Evolutionary conservation across 768 basidiomycete genomes (phyloP), one percentile per base, ranked within the genome.

Genomic region (Lentinula detonsa): DNA sequence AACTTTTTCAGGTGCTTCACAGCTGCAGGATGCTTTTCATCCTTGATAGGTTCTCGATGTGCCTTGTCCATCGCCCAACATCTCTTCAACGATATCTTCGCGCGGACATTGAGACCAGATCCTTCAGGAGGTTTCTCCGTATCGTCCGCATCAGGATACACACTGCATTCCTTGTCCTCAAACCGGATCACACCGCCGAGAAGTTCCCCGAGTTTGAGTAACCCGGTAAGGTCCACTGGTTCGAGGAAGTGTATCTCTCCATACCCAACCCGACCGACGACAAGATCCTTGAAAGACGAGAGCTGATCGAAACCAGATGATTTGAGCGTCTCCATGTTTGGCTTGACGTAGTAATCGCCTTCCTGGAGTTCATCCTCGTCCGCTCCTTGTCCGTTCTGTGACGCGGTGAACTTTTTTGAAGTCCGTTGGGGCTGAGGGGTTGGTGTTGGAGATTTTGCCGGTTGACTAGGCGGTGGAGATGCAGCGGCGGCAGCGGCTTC

Each of bases 51-150:
- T 69, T 95, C 87, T 62, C 93, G 80, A 37, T 93, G 93, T 45
- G 91, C 90, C 77, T 95, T 95, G 74, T 98, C 93, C 64, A 87
- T 80, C 51, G 93, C 82, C 89, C 91, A 98, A 75, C 93, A 95
- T 57, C 85, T 79, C 65, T 90, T 75, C 48, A 99, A 76, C 50
- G 82, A 78, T 65, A 99, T 84, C 61, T 79, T 80, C 21, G 95
- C 93, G 34, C 82, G 86, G 23, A 95, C 94, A 69, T 98, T 98
- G 59, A 99, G 78, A 40, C 97, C 97, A 21, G 85, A 78, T 15
- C 95, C 93, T 21, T 86, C 81, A 9, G 85, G 80, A 0, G 93
- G 93, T 73, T 95, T 95, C 67, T 91, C 87, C 50, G 81, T 83
- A n/a, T 91, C 87, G 56, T 90, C 87, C 61, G 85, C 85, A 63